Conservation (phyloP, 2,329 filamentous ascomycete species). For the Alternaria rosae region DNA sequence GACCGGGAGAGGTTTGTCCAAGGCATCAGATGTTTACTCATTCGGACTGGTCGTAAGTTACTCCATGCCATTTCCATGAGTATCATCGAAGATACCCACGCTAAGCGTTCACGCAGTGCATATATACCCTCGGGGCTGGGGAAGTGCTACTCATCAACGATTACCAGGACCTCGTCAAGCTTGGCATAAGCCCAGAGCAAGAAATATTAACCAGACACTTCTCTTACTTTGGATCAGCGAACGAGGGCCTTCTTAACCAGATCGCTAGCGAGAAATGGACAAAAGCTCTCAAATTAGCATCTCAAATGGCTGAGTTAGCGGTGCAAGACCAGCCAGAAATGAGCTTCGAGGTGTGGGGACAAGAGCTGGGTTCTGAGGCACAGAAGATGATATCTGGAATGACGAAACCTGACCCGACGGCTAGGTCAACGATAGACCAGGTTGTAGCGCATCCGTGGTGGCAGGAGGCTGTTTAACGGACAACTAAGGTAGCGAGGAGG, state of each 20-base stretch:
- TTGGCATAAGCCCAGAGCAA: constrained; percentile 41
- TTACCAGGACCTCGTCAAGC: constrained; percentile 40
- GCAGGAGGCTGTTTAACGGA: constrained; percentile 23
- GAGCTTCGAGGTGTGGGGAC: constrained; percentile 40
- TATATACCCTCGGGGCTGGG: constrained; percentile 43
- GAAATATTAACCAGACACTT: constrained; percentile 46
- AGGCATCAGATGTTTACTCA: constrained; percentile 51
- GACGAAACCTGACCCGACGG: constrained; percentile 43
- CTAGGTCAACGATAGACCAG: constrained; percentile 44
- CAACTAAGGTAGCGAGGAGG: neutral
- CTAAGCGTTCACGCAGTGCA: constrained; percentile 43
- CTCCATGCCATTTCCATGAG: constrained; percentile 9
- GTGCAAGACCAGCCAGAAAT: constrained; percentile 39
- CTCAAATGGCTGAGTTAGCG: constrained; percentile 31
- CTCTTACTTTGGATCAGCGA: constrained; percentile 44
- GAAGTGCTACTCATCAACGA: constrained; percentile 42
- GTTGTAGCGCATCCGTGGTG: constrained; percentile 46
- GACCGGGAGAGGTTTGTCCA: constrained; percentile 42
- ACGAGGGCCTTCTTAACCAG: constrained; percentile 39
- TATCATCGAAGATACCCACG: constrained; percentile 15
- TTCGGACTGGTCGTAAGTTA: constrained; percentile 50
- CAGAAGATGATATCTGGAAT: constrained; percentile 47
- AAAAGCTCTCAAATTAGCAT: constrained; percentile 32
- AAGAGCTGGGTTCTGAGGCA: constrained; percentile 34
- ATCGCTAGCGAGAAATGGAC: constrained; percentile 39